Percentiles rank a stretch among this genome's conserved stretches.
phyloP scores from a whole-genome alignment of 805 yeast genomes.

The Myxozyma vanderwaltii region DNA sequence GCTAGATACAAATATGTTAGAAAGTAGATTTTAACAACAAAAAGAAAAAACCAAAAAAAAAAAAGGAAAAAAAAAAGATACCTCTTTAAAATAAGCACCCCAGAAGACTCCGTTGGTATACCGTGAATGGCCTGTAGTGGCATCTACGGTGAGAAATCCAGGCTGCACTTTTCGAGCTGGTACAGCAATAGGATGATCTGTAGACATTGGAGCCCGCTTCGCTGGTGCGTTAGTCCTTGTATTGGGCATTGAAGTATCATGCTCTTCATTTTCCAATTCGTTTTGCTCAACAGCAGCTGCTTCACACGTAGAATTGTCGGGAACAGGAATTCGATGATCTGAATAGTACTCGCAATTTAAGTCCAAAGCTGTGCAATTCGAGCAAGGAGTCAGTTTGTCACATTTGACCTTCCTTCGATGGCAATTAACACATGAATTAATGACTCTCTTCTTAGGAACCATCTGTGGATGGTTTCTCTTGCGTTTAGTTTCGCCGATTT shows the following conservation, averaged over 20 bases:
- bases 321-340: background rate
- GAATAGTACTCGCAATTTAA: slow-evolving; percentile 18
- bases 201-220: background rate
- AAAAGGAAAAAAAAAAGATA: too few species aligned
- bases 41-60: too few species aligned
- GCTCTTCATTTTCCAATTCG: background rate
- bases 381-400: slow-evolving; percentile 20
- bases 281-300: background rate
- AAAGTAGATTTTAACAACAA: too few species aligned
- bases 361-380: slow-evolving; percentile 17
- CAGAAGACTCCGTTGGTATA: slow-evolving; percentile 29
- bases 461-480: slow-evolving; percentile 11
- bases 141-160: slow-evolving; percentile 22
- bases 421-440: slow-evolving; percentile 16
- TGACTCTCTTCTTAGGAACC: slow-evolving; percentile 15
- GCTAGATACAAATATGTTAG: background rate
- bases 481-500: background rate
- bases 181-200: background rate
- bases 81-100: slow-evolving; percentile 32
- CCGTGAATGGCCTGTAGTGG: slow-evolving; percentile 17
- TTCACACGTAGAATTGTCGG: background rate
- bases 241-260: background rate
- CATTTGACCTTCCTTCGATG: slow-evolving; percentile 29
- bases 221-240: background rate
- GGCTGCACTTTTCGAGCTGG: slow-evolving; percentile 11